Evolutionary conservation across 371 early-diverging fungal species (phyloP).

Genomic region (Mucor piriformis): DNA sequence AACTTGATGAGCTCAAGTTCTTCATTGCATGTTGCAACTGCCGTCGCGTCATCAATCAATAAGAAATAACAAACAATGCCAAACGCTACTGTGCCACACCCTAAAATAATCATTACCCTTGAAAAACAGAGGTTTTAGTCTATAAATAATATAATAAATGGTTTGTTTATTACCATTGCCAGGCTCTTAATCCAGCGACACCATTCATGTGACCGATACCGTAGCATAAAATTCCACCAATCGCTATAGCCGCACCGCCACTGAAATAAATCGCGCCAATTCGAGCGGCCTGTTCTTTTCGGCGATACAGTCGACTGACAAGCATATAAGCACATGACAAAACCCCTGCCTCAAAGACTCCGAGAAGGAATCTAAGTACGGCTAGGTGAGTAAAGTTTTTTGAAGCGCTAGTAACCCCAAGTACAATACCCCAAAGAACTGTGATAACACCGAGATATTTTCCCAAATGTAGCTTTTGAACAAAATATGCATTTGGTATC

Average conservation of each 20-base stretch:
- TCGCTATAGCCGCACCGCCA: constrained; percentile 40
- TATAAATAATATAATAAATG: too few species aligned
- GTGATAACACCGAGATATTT: constrained; percentile 23
- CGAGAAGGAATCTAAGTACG: constrained; percentile 26
- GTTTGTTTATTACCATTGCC: constrained; percentile 46
- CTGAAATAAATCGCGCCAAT: constrained; percentile 19
- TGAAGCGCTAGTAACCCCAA: constrained; percentile 9
- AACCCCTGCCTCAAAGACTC: constrained; percentile 27
- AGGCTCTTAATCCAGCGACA: constrained; percentile 33
- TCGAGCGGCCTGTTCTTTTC: constrained; percentile 21
- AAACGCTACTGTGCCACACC: constrained; percentile 14
- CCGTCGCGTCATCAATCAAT: constrained; percentile 20
- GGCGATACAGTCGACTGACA: constrained; percentile 22
- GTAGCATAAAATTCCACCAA: constrained; percentile 59
- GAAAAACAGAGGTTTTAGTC: too few species aligned
- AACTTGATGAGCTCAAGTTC: constrained; percentile 26
- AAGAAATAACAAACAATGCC: constrained; percentile 25
- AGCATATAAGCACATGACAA: constrained; percentile 16
- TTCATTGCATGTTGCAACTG: constrained; percentile 17
- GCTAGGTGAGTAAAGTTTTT: constrained; percentile 23
- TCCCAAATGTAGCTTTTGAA: constrained; percentile 22
- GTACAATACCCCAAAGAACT: constrained; percentile 18
- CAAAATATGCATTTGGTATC: constrained; percentile 18
- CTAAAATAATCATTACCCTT: constrained; percentile 32
- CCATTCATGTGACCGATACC: constrained; percentile 50